These are phyloP conservation scores for Albophoma yamanashiensis DNA, from an alignment of 2,329 filamentous ascomycete species.

Conservation along the genomic window DNA sequence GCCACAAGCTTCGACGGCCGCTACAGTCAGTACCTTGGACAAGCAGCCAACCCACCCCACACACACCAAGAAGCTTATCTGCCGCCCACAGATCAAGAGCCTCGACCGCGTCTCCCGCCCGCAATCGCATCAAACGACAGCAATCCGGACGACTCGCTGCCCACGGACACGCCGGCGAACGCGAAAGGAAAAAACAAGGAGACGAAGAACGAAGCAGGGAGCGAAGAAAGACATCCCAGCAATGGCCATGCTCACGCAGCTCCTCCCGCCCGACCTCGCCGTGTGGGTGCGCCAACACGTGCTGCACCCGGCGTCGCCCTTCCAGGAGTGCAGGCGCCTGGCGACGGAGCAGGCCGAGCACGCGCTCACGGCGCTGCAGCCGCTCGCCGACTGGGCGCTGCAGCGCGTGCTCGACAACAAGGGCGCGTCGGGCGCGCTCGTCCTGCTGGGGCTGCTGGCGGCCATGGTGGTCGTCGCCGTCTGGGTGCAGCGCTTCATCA, in stretches of 20 bases:
- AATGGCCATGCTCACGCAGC: constrained; percentile 26
- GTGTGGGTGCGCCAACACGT: constrained; percentile 35
- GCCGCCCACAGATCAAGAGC: neutral
- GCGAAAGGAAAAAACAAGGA: neutral
- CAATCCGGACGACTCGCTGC: neutral
- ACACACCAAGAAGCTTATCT: neutral
- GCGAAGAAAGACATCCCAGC: constrained; percentile 1
- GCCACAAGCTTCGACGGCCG: neutral
- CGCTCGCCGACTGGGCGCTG: constrained; percentile 26
- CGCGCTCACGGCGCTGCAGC: constrained; percentile 24
- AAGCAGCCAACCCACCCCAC: neutral
- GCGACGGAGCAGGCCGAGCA: constrained; percentile 17
- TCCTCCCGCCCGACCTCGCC: constrained; percentile 34
- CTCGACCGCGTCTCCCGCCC: neutral
- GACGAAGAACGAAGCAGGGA: neutral
- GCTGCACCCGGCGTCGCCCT: constrained; percentile 32
- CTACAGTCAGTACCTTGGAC: no score
- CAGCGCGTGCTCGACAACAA: constrained; percentile 22
- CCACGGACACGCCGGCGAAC: neutral
- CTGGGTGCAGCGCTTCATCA: constrained; percentile 59
- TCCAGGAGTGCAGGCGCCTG: constrained; percentile 29
- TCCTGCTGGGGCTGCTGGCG: constrained; percentile 27
- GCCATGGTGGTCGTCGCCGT: constrained; percentile 56
- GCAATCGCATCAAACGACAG: neutral
- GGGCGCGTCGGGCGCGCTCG: constrained; percentile 18